phyloP scores from a whole-genome alignment of 257 asterid species.

The Ligustrum vulgare region DNA sequence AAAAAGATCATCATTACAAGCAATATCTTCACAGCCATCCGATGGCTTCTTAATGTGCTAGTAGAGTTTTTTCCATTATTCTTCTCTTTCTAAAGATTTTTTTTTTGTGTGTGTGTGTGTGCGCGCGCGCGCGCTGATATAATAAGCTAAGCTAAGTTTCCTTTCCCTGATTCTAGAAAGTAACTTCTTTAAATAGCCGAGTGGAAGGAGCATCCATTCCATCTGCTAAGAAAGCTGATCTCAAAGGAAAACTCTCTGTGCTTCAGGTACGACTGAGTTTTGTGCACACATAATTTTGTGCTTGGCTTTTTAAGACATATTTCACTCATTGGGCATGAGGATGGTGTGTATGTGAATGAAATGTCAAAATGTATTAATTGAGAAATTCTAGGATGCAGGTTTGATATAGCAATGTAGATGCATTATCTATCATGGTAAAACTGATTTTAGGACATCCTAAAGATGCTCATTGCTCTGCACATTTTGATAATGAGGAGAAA shows the following conservation, averaged over 20 bases:
- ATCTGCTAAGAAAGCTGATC: constrained; percentile 78
- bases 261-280: constrained; percentile 64
- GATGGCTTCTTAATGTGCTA: background rate
- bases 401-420: too few species aligned
- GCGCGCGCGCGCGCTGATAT: too few species aligned
- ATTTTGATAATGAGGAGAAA: too few species aligned
- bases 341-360: background rate
- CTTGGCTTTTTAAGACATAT: background rate
- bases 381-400: background rate
- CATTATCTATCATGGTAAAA: too few species aligned
- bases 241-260: constrained; percentile 62
- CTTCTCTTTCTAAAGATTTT: background rate
- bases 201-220: constrained; percentile 85
- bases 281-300: constrained; percentile 1
- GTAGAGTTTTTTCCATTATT: background rate
- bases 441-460: too few species aligned
- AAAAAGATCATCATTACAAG: background rate
- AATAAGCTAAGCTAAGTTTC: constrained; percentile 13
- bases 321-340: background rate
- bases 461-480: too few species aligned
- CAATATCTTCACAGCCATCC: background rate
- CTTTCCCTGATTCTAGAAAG: constrained; percentile 61
- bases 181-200: constrained; percentile 72
- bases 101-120: too few species aligned
- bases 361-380: background rate